These are phyloP conservation scores for Aspergillus bombycis DNA, from an alignment of 2,329 filamentous ascomycete genomes.

Conservation along the genomic window DNA sequence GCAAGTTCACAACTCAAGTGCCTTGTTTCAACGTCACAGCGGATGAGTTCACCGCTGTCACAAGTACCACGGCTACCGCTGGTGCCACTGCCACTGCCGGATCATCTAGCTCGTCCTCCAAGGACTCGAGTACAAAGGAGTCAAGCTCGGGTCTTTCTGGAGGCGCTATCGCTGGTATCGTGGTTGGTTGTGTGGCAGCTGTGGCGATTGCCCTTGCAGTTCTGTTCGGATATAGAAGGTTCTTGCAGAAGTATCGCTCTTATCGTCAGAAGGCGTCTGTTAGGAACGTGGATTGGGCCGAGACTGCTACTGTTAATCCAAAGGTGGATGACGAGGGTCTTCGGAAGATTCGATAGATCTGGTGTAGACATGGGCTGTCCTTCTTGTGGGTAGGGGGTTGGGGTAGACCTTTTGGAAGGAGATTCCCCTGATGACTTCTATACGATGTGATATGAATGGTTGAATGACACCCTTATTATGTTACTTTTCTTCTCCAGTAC, in stretches of 20 bases:
- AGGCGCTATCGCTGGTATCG: constrained; percentile 49
- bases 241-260: constrained; percentile 18
- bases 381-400: neutral
- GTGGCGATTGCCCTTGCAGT: constrained; percentile 20
- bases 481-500: neutral
- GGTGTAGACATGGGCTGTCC: neutral
- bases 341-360: constrained; percentile 11
- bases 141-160: constrained; percentile 37
- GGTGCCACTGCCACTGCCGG: constrained; percentile 15
- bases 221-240: constrained; percentile 21
- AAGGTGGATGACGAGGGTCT: constrained; percentile 2
- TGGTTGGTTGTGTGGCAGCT: constrained; percentile 32
- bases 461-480: neutral
- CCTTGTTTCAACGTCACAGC: constrained; percentile 53
- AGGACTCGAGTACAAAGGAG: constrained; percentile 23
- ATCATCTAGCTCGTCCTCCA: constrained; percentile 19
- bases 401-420: neutral
- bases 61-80: neutral
- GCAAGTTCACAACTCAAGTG: constrained; percentile 44
- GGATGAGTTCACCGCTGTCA: constrained; percentile 31
- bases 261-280: constrained; percentile 16
- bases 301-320: constrained; percentile 8
- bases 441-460: neutral
- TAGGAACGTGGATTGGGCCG: constrained; percentile 18
- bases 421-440: neutral